Evolutionary conservation across 2,329 filamentous ascomycete genomes (phyloP), one percentile per base, ranked within the genome.

Genomic region (Fusarium sp.): DNA sequence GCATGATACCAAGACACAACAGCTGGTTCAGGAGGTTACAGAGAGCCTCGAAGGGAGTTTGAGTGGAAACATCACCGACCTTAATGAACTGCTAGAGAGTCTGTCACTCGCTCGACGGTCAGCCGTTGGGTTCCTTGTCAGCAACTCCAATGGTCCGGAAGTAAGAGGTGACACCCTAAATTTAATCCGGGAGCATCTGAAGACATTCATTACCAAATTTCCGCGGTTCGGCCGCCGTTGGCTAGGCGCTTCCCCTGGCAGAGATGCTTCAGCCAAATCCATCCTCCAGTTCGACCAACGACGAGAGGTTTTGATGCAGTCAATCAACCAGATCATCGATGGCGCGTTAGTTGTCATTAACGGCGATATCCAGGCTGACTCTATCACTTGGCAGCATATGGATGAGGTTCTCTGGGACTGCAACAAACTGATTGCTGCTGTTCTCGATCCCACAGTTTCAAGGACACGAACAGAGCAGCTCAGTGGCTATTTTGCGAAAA

Each of bases 261-360:
- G 85, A 18, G 85, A 86, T 39, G 85, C 87, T 26, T 81, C 83
- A 18, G 84, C 89, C 13, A 92, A 92, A 73, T 87, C 90, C 15
- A 82, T 88, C 41, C 78, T 91, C 36, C 88, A 90, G 42, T 90
- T 90, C 77, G 90, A 92, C 70, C 89, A 92, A 72, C 85, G 90
- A 42, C 86, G 88, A 41, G 86, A 88, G 63, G 76, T 87, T 4
- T 78, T 91, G 36, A 81, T 85, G 36, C 87, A 88, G 71, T 85
- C 86, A 5, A 84, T 89, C n/a, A 83, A 85, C 6, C 85, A 88
- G 63, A 85, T 89, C 3, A 83, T 92, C n/a, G 90, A 92, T 65
- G 90, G 89, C 8, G 85, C 89, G 10, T 79, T 92, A 36, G 86
- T 89, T 78, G 84, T 90, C 12, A 80, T 87, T 38, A 92, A 90